These are phyloP conservation scores for Ustilago vetiveriae DNA, from an alignment of 1,284 basidiomycete genomes.

Conservation along the genomic window DNA sequence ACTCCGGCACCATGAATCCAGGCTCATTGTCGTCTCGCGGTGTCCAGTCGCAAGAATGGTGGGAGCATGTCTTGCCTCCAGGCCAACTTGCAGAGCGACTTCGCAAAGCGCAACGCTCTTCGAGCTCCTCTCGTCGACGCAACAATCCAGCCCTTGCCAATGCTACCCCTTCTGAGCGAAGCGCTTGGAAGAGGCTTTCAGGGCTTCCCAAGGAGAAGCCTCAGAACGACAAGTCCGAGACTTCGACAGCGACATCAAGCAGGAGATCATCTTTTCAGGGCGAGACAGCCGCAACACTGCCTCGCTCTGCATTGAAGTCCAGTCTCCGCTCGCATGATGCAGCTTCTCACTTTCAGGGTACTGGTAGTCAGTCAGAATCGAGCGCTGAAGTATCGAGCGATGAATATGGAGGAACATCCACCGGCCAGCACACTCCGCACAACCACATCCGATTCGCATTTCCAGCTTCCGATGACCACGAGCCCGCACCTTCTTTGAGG, in stretches of 20 bases:
- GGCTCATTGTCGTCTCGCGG: conserved; percentile 9
- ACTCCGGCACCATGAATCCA: not conserved
- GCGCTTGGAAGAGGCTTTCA: conserved; percentile 39
- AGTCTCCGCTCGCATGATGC: conserved; percentile 7
- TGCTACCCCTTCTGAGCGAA: conserved; percentile 42
- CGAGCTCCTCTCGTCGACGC: conserved; percentile 33
- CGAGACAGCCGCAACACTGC: conserved; percentile 15
- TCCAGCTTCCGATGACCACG: conserved; percentile 3
- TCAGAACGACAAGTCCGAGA: conserved; percentile 12
- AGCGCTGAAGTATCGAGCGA: conserved; percentile 47
- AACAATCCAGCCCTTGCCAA: conserved; percentile 37
- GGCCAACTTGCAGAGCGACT: conserved; percentile 57
- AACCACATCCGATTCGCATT: conserved; percentile 11
- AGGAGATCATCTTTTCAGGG: conserved; percentile 27
- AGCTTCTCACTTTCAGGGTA: not conserved
- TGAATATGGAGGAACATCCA: conserved; percentile 18
- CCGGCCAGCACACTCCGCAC: conserved; percentile 23
- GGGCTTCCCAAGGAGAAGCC: conserved; percentile 24
- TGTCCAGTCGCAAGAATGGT: conserved; percentile 50
- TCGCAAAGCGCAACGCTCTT: conserved; percentile 49
- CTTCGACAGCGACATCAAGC: conserved; percentile 28
- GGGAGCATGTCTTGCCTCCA: conserved; percentile 57
- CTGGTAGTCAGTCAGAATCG: conserved; percentile 17
- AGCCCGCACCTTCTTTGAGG: no score
- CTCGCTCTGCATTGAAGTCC: conserved; percentile 24